Evolutionary conservation across 176 grass and related monocot species (phyloP).

Genomic region (Musa itinerans): DNA sequence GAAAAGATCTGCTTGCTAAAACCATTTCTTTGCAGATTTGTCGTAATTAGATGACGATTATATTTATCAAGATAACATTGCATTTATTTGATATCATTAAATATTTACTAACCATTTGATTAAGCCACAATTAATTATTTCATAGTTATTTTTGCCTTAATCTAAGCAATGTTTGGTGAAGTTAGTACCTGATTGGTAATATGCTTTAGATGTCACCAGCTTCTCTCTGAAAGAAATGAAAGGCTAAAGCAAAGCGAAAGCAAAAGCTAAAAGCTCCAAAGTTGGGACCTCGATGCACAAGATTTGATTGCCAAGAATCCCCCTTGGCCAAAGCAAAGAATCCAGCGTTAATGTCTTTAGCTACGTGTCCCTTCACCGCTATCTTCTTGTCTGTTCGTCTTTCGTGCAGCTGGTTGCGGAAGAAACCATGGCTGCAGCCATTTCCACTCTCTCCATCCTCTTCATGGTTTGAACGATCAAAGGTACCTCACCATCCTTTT

Average conservation of each 20-base stretch:
- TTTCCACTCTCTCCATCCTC: constrained; percentile 10
- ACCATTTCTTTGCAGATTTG: no score
- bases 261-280: neutral
- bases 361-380: neutral
- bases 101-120: no score
- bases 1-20: no score
- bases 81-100: no score
- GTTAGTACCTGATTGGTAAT: no score
- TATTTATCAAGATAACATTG: no score
- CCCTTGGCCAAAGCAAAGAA: constrained; percentile 55
- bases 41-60: no score
- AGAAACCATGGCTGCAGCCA: constrained; percentile 10
- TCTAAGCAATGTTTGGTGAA: no score
- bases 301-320: constrained; percentile 13
- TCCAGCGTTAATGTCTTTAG: constrained; percentile 3
- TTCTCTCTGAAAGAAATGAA: neutral
- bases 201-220: neutral
- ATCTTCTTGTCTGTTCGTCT: neutral
- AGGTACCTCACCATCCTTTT: neutral
- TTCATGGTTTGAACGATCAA: constrained; percentile 8
- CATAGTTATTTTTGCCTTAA: no score
- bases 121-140: no score
- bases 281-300: neutral
- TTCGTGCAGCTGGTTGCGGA: neutral
- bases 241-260: neutral